phyloP scores from a whole-genome alignment of 345 rosid species.

The Linum usitatissimum region DNA sequence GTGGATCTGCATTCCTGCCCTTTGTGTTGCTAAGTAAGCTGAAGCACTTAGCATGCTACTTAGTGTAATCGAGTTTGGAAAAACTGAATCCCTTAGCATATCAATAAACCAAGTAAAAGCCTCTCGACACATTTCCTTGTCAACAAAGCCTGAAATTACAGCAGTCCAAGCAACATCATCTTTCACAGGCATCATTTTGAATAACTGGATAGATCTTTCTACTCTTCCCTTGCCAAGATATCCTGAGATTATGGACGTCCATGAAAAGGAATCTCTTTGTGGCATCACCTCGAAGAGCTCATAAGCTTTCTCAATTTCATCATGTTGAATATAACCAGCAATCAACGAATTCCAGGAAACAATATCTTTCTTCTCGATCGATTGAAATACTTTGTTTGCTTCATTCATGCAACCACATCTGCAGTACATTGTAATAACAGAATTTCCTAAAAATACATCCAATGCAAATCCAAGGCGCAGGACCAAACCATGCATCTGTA shows the following conservation, averaged over 20 bases:
- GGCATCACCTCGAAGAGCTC: conserved; percentile 52
- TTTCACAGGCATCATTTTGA: conserved; percentile 59
- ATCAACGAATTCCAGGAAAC: conserved; percentile 79
- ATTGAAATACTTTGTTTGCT: conserved; percentile 36
- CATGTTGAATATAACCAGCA: conserved; percentile 39
- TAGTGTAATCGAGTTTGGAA: conserved; percentile 47
- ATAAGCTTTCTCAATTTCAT: conserved; percentile 42
- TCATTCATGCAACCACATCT: conserved; percentile 34
- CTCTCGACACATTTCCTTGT: conserved; percentile 38
- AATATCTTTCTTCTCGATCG: conserved; percentile 34
- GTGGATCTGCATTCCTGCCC: conserved; percentile 60
- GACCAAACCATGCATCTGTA: conserved; percentile 53
- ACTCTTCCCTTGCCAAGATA: conserved; percentile 35
- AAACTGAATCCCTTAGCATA: conserved; percentile 39
- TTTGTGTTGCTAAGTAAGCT: conserved; percentile 49
- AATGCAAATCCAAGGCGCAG: conserved; percentile 34
- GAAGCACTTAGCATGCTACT: conserved; percentile 58
- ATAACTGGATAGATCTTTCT: conserved; percentile 41
- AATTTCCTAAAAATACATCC: conserved; percentile 53
- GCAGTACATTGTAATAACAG: conserved; percentile 56
- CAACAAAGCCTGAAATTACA: conserved; percentile 56
- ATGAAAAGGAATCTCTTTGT: conserved; percentile 51
- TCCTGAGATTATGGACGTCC: conserved; percentile 64
- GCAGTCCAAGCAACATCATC: conserved; percentile 72
- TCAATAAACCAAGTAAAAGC: conserved; percentile 44